These are phyloP conservation scores for Gyromitra esculenta DNA, from an alignment of 2,329 filamentous ascomycete genomes.

Conservation along the genomic window DNA sequence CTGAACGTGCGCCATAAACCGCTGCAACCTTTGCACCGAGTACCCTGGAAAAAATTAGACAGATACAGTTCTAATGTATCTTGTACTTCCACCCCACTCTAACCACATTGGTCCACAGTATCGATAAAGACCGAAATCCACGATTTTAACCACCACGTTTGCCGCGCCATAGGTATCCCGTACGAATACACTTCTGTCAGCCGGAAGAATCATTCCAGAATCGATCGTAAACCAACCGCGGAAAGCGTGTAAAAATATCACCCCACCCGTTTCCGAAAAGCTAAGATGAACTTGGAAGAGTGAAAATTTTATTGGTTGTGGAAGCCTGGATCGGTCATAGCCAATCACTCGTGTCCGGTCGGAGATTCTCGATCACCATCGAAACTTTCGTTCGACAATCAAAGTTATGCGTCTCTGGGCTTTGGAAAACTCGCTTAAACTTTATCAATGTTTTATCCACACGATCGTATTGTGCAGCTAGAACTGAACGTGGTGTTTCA, in stretches of 20 bases:
- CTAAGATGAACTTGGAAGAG: background rate
- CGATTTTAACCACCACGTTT: slow-evolving; percentile 22
- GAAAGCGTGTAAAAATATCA: slow-evolving; percentile 23
- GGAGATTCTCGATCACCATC: slow-evolving; percentile 40
- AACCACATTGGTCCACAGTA: slow-evolving; percentile 15
- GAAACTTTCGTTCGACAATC: slow-evolving; percentile 21
- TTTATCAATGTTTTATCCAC: slow-evolving; percentile 27
- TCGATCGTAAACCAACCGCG: slow-evolving; percentile 30
- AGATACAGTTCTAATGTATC: background rate
- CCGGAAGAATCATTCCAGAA: slow-evolving; percentile 5
- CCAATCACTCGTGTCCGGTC: slow-evolving; percentile 30
- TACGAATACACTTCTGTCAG: slow-evolving; percentile 15
- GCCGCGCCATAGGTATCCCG: slow-evolving; percentile 12
- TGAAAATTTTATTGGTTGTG: slow-evolving; percentile 12
- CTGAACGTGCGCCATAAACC: background rate
- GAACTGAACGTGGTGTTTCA: slow-evolving; percentile 4
- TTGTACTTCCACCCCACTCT: slow-evolving; percentile 6
- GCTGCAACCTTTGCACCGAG: background rate
- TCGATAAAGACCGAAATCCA: slow-evolving; percentile 23
- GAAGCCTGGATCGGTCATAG: slow-evolving; percentile 12
- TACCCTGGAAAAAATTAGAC: background rate
- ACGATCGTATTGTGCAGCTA: slow-evolving; percentile 13
- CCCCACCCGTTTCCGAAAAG: background rate
- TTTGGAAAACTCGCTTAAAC: slow-evolving; percentile 30
- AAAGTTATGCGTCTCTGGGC: background rate